These are phyloP conservation scores for Gloeopeniophorella convolvens DNA, from an alignment of 768 basidiomycete genomes.

Conservation along the genomic window DNA sequence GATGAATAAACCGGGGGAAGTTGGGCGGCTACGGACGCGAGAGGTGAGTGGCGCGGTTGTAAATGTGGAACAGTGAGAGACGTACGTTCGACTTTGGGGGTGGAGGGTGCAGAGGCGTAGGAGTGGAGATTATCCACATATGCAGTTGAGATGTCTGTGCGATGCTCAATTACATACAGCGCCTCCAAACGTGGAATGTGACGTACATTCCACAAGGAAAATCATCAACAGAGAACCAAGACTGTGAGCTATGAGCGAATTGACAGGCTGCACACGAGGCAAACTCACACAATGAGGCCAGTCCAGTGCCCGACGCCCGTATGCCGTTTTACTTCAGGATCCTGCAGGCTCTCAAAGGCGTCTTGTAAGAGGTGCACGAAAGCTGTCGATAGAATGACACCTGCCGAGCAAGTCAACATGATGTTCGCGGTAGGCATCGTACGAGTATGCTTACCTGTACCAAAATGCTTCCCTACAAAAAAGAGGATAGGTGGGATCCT, in stretches of 20 bases:
- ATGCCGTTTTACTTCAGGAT: constrained; percentile 37
- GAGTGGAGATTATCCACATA: constrained; percentile 69
- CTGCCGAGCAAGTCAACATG: constrained; percentile 27
- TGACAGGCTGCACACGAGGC: constrained; percentile 11
- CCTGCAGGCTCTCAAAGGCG: constrained; percentile 55
- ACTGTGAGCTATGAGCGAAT: constrained; percentile 29
- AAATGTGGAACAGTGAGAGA: not conserved
- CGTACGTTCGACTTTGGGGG: constrained; percentile 20
- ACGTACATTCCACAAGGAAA: constrained; percentile 74
- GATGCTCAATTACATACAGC: constrained; percentile 2
- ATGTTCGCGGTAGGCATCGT: not conserved
- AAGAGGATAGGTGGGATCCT: constrained; percentile 64
- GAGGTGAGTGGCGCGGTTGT: not conserved
- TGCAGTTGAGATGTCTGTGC: constrained; percentile 62
- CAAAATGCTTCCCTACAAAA: constrained; percentile 85
- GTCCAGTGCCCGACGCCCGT: constrained; percentile 48
- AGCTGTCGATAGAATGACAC: constrained; percentile 76
- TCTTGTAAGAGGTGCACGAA: constrained; percentile 80
- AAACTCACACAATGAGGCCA: constrained; percentile 65
- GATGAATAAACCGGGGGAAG: not conserved
- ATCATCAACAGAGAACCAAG: constrained; percentile 60
- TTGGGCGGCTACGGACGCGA: not conserved
- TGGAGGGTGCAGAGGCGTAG: constrained; percentile 39
- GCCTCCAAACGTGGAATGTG: not conserved
- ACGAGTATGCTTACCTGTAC: constrained; percentile 39